Percentiles rank a stretch among this genome's conserved stretches.
phyloP scores from a whole-genome alignment of 257 asterid genomes.

The Solanum bukasovii region DNA sequence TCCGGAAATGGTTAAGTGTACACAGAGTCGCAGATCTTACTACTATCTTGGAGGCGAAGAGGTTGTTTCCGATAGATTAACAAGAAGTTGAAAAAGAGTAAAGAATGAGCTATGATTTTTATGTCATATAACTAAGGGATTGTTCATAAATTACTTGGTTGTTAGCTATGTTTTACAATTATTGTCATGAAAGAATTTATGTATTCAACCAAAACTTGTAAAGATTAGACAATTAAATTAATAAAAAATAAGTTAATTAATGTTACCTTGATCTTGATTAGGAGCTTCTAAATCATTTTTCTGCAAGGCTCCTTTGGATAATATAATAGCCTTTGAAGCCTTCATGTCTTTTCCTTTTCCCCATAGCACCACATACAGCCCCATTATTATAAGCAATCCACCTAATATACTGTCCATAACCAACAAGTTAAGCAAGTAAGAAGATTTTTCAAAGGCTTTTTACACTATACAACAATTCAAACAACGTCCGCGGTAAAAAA shows the following conservation, averaged over 20 bases:
- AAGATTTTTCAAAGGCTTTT: not conserved
- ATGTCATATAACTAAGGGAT: not conserved
- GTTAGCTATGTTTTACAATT: not conserved
- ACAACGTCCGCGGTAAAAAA: not conserved
- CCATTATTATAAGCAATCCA: conserved; percentile 28
- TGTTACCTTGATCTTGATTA: not conserved
- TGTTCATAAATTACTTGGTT: not conserved
- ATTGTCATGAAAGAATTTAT: not conserved
- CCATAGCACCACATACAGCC: conserved; percentile 45
- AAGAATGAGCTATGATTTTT: not conserved
- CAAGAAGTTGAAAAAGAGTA: not conserved
- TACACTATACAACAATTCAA: not conserved
- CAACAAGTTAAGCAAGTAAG: not conserved
- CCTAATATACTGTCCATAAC: conserved; percentile 33
- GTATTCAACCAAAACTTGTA: not conserved
- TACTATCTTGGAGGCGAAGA: not conserved
- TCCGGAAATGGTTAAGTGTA: not conserved
- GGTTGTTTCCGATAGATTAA: not conserved
- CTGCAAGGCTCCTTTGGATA: not conserved
- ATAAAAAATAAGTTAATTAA: not conserved
- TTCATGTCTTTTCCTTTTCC: conserved; percentile 36
- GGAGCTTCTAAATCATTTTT: conserved; percentile 3
- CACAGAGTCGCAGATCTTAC: rapidly evolving
- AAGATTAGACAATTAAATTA: not conserved
- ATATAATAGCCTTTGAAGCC: not conserved